Percentiles rank a stretch among this genome's conserved stretches.
phyloP scores from a whole-genome alignment of 768 basidiomycete species.

The Tylopilus felleus region DNA sequence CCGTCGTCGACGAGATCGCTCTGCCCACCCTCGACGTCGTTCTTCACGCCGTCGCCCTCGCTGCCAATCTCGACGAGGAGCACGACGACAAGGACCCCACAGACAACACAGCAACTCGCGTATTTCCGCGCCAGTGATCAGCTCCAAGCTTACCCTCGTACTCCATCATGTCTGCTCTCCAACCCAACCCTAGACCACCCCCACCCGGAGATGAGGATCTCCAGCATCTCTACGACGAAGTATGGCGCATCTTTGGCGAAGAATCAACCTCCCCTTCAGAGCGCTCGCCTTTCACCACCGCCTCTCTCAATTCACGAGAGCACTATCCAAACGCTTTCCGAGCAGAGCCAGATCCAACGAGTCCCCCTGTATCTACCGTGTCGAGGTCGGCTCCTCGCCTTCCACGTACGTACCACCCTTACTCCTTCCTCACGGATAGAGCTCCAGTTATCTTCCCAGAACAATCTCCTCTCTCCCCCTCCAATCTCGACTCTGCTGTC shows the following conservation, averaged over 20 bases:
- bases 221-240: slow-evolving; percentile 71
- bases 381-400: slow-evolving; percentile 20
- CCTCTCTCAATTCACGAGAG: slow-evolving; percentile 20
- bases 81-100: not conserved
- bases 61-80: not conserved
- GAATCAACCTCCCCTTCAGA: slow-evolving; percentile 35
- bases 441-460: slow-evolving; percentile 4
- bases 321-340: slow-evolving; percentile 19
- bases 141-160: not conserved
- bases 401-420: slow-evolving; percentile 18
- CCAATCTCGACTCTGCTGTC: slow-evolving; percentile 22
- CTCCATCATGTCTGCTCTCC: slow-evolving; percentile 35
- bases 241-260: slow-evolving; percentile 65
- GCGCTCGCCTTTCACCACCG: slow-evolving; percentile 19
- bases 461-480: slow-evolving; percentile 12
- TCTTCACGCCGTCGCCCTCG: not conserved
- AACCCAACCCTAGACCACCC: slow-evolving; percentile 33
- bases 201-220: slow-evolving; percentile 67
- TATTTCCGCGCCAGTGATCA: not conserved
- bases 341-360: slow-evolving; percentile 16
- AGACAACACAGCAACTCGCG: not conserved
- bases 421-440: not conserved
- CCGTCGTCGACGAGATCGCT: not conserved
- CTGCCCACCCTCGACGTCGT: not conserved
- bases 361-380: slow-evolving; percentile 7